Evolutionary conservation across 2,329 filamentous ascomycete genomes (phyloP), one percentile per base, ranked within the genome.

Genomic region (Nothophoma quercina): DNA sequence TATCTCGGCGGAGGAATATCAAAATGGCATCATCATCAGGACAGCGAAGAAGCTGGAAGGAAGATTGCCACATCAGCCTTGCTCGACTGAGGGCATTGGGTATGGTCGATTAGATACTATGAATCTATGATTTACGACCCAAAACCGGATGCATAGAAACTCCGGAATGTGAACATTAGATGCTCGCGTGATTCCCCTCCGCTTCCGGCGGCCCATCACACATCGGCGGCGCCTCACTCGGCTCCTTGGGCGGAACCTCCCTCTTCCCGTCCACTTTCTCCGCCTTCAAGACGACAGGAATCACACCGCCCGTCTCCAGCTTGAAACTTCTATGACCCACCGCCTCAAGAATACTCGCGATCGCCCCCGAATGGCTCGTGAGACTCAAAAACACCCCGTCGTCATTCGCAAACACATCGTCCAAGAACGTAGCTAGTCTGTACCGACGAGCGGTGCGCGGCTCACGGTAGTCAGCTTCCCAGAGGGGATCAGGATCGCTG

Each of bases 231-330:
- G 60, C 64, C 43, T 66, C 69, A 58, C 69, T 72, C 18, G 70
- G 70, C 43, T 72, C 70, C 47, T 59, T 56, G 1, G 61, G 55
- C 41, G 70, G 70, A 45, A 52, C 57, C 15, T 47, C 54, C 35
- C 70, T 64, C 34, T 55, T 44, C 7, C 71, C 71, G 7, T 68
- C 56, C 3, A 81, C 64, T 16, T 67, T 81, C 69, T 83, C 76
- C 0, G 84, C 86, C 70, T 80, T 84, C 15, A 90, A 80, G 4
- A 90, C 77, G 2, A 88, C 85, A 0, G 88, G 86, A 41, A 90
- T 87, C 13, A 89, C 82, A 51, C 86, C 84, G 4, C 88, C 88
- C 0, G 88, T 90, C 32, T 79, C 78, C 18, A 90, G 73, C 4
- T 72, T 71, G 68, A 89, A 90, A 4, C 71, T 50, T 16, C 81